Evolutionary conservation across 192 early-diverging fungal species (phyloP).

Genomic region (Coemansia biformis): DNA sequence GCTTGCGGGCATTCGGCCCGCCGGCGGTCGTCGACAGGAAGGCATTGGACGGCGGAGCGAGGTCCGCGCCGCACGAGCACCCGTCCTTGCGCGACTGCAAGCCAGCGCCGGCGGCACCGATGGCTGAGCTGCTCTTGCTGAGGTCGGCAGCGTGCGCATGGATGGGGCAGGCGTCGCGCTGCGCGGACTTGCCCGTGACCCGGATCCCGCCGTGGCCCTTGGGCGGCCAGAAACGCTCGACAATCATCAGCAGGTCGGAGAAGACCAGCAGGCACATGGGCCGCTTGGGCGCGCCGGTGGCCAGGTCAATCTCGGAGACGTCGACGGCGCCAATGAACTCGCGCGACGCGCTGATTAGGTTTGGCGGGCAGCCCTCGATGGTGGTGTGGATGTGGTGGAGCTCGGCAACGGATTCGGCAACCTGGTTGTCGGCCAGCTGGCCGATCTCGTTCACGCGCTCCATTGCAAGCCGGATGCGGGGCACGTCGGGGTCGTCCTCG

Average conservation of each 20-base stretch:
- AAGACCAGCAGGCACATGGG: slow-evolving; percentile 48
- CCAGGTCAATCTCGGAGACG: slow-evolving; percentile 44
- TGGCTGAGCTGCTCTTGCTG: neutral
- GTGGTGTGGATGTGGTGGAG: slow-evolving; percentile 50
- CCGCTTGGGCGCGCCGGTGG: slow-evolving; percentile 38
- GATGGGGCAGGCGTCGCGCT: slow-evolving; percentile 13
- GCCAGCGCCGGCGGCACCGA: neutral
- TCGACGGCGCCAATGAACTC: slow-evolving; percentile 49
- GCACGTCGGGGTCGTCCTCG: slow-evolving; percentile 36
- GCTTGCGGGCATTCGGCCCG: slow-evolving; percentile 21
- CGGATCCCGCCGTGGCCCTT: slow-evolving; percentile 40
- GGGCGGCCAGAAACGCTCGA: slow-evolving; percentile 49
- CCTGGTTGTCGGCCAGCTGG: slow-evolving; percentile 50
- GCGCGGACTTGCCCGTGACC: slow-evolving; percentile 24
- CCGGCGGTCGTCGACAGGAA: slow-evolving; percentile 33
- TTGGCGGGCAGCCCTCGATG: slow-evolving; percentile 50
- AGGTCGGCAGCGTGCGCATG: slow-evolving; percentile 9
- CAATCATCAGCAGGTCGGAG: slow-evolving; percentile 50
- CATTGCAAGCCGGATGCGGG: slow-evolving; percentile 39
- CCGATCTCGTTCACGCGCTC: slow-evolving; percentile 52
- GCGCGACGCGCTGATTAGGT: slow-evolving; percentile 53
- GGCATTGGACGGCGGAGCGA: slow-evolving; percentile 17
- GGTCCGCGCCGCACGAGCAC: slow-evolving; percentile 10
- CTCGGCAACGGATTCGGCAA: slow-evolving; percentile 45
- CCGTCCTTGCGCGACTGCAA: neutral